Percentiles rank a stretch among this genome's conserved stretches.
Evolutionary conservation across 202 grass and related monocot species (phyloP).

Genomic region (Elaeis oleifera): DNA sequence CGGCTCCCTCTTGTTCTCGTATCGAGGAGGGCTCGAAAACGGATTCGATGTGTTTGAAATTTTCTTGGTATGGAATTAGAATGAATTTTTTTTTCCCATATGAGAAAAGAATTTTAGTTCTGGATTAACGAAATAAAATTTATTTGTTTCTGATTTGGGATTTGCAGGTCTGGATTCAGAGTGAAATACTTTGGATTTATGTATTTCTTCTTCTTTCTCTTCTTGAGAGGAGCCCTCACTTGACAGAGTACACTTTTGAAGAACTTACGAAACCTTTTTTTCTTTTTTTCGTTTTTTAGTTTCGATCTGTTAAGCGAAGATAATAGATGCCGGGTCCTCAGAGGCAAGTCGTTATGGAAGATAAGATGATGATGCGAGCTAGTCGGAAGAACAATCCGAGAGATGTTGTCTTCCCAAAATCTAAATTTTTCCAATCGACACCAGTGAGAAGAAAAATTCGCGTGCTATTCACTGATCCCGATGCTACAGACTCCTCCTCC

Average conservation of each 20-base stretch:
- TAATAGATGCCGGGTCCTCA: not conserved
- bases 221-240: constrained; percentile 15
- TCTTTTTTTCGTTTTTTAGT: not conserved
- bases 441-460: constrained; percentile 27
- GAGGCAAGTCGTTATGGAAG: not conserved
- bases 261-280: not conserved
- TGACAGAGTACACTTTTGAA: constrained; percentile 24
- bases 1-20: no score
- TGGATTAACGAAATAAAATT: no score
- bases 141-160: no score
- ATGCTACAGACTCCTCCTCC: constrained; percentile 53
- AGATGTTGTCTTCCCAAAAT: constrained; percentile 1
- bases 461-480: constrained; percentile 52
- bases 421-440: not conserved
- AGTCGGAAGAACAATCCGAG: not conserved
- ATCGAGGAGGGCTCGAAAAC: no score
- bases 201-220: constrained; percentile 10
- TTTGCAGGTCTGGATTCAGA: constrained; percentile 50
- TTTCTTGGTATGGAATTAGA: no score
- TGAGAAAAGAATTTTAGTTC: no score
- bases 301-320: no score
- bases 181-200: constrained; percentile 52
- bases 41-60: no score
- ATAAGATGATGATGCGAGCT: not conserved
- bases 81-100: no score